Conservation (phyloP, 148 eudicot genomes). For the Arbutus unedo region DNA sequence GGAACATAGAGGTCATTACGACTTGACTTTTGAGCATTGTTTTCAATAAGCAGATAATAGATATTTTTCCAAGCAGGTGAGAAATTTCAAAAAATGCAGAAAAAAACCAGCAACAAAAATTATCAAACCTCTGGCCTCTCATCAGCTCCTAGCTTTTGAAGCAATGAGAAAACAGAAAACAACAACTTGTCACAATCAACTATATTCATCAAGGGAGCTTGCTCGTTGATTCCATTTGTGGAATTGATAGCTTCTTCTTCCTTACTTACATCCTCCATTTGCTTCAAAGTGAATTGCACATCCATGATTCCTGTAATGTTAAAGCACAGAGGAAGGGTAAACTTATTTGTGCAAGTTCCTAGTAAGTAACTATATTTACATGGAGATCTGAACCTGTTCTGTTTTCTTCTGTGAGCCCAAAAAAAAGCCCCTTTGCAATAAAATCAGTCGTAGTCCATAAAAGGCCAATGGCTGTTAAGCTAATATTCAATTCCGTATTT, state of each 20-base stretch:
- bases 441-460: slow-evolving; percentile 97
- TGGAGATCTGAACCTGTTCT: slow-evolving; percentile 36
- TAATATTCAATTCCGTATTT: slow-evolving; percentile 89
- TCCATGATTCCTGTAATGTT: slow-evolving; percentile 26
- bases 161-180: slow-evolving; percentile 71
- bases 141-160: slow-evolving; percentile 90
- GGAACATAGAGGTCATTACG: neutral
- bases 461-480: slow-evolving; percentile 92
- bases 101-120: neutral
- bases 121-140: slow-evolving; percentile 89
- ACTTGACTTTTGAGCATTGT: neutral
- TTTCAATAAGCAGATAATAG: neutral
- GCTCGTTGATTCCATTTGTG: slow-evolving; percentile 29
- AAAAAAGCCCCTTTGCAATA: slow-evolving; percentile 68
- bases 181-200: slow-evolving; percentile 71
- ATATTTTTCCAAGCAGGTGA: neutral
- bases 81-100: neutral
- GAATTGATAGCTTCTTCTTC: slow-evolving; percentile 27
- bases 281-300: slow-evolving; percentile 22
- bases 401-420: slow-evolving; percentile 35
- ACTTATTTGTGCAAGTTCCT: slow-evolving; percentile 1
- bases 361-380: neutral
- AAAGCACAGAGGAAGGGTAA: neutral
- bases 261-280: slow-evolving; percentile 33
- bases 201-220: slow-evolving; percentile 40